Conservation (phyloP, 352 stramenopile genomes). For the Elongisporangium undulatum region DNA sequence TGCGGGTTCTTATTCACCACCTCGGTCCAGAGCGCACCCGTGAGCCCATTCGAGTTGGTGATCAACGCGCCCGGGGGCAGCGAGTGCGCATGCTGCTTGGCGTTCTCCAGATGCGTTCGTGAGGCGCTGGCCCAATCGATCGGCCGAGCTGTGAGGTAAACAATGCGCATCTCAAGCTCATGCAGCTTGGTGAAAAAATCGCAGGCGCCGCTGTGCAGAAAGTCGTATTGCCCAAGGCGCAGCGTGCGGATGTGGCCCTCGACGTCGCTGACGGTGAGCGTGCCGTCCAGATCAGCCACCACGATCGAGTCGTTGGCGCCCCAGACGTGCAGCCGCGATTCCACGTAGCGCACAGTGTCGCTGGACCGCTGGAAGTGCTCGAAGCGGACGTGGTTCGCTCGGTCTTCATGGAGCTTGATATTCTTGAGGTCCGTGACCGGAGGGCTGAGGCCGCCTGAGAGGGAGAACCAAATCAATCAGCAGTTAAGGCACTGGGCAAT, state of each 20-base stretch:
- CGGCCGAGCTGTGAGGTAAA: constrained; percentile 78
- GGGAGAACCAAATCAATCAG: not conserved
- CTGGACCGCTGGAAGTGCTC: constrained; percentile 70
- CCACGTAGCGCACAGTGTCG: constrained; percentile 69
- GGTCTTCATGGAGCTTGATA: constrained; percentile 55
- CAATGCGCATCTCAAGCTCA: constrained; percentile 62
- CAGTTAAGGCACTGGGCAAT: not conserved
- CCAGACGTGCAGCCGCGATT: constrained; percentile 73
- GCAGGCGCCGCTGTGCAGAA: constrained; percentile 67
- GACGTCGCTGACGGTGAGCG: constrained; percentile 81
- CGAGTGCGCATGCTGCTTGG: constrained; percentile 45
- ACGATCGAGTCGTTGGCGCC: constrained; percentile 76
- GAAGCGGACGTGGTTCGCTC: constrained; percentile 65
- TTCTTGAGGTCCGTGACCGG: constrained; percentile 49
- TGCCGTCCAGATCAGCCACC: constrained; percentile 79
- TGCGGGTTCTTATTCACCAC: constrained; percentile 86
- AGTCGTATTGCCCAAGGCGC: constrained; percentile 80
- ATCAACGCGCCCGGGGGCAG: constrained; percentile 71
- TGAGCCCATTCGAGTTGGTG: constrained; percentile 78
- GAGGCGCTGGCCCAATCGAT: constrained; percentile 76
- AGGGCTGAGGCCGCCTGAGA: constrained; percentile 40
- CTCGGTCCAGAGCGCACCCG: constrained; percentile 71
- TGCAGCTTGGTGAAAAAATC: constrained; percentile 83
- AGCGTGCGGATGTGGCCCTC: constrained; percentile 84
- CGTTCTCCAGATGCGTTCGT: constrained; percentile 70